Evolutionary conservation across 768 basidiomycete genomes (phyloP), one percentile per base, ranked within the genome.

Genomic region (Cytidiella melzeri): DNA sequence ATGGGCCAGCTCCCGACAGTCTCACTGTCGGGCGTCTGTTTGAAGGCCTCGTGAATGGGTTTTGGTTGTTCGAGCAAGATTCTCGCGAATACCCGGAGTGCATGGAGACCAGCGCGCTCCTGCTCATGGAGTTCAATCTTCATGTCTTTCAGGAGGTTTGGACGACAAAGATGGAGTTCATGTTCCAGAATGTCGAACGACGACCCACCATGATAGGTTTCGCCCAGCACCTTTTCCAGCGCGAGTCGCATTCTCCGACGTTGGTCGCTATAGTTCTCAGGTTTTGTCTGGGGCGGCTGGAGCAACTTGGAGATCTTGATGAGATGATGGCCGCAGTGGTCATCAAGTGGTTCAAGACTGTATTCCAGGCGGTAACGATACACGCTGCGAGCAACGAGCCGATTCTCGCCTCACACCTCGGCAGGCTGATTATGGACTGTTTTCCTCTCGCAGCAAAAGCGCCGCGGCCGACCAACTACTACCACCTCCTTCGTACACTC

Each of bases 61-160:
- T 96, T 79, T 75, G 82, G 13, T 73, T 95, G 41, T 91, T 61
- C 27, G 62, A 90, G 61, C 88, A 87, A 50, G 73, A 81, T 4
- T 76, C 77, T 44, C 79, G 80, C 39, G 80, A 84, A 47, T 73
- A 75, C 48, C 77, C 83, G 45, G 93, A 97, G 61, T 83, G 84
- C 4, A 77, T 92, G 59, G 95, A 99, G 50, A 83, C 84, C 75
- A 70, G 87, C 44, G 79, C 79, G 4, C 77, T 80, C 66, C 81
- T 87, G 37, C 76, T 94, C 39, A 66, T 81, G 30, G 88, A 93
- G 63, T 79, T 94, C 58, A 88, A 96, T 60, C 73, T 88, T 6
- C 90, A 95, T 60, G 87, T 94, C 52, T 94, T 96, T 64, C 88
- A 95, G 65, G 92, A 96, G 68, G 89, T 97, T 26, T 95, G 94